A percentile compares a stretch with the other conserved stretches of the same genome.
phyloP scores from a whole-genome alignment of 768 basidiomycete species.

The Boletus reticulatus region DNA sequence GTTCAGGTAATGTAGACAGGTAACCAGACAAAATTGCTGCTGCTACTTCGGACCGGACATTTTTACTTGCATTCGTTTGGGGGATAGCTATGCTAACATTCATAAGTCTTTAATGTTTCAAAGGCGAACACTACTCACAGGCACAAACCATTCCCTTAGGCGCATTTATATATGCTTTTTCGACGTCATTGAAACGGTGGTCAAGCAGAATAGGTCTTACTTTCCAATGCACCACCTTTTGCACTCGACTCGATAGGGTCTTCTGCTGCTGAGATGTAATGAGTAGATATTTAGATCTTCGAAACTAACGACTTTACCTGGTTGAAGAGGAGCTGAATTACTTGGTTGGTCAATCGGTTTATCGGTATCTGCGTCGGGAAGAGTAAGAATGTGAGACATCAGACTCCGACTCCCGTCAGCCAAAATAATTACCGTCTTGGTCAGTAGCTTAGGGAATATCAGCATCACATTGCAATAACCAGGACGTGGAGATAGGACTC shows the following conservation, averaged over 20 bases:
- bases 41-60: slow-evolving; percentile 16
- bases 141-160: slow-evolving; percentile 7
- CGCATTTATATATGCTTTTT: slow-evolving; percentile 2
- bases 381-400: neutral
- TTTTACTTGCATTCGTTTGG: slow-evolving; percentile 15
- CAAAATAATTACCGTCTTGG: slow-evolving; percentile 3
- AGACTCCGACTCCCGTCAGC: neutral
- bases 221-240: neutral
- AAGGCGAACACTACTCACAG: slow-evolving; percentile 12
- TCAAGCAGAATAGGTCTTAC: slow-evolving; percentile 6
- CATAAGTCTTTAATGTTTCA: slow-evolving; percentile 13
- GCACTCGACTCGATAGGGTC: neutral
- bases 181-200: slow-evolving; percentile 2
- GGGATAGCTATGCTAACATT: slow-evolving; percentile 23
- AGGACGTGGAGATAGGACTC: neutral
- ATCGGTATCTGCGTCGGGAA: slow-evolving; percentile 1
- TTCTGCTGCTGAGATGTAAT: slow-evolving; percentile 1
- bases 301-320: slow-evolving; percentile 8
- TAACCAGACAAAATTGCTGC: slow-evolving; percentile 16
- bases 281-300: neutral
- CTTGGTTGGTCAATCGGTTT: neutral
- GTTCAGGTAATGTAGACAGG: slow-evolving; percentile 2
- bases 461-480: neutral
- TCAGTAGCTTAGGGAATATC: neutral
- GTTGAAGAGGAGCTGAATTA: neutral